Conservation (phyloP, 169 alveolate species). For the Eimeria acervulina region DNA sequence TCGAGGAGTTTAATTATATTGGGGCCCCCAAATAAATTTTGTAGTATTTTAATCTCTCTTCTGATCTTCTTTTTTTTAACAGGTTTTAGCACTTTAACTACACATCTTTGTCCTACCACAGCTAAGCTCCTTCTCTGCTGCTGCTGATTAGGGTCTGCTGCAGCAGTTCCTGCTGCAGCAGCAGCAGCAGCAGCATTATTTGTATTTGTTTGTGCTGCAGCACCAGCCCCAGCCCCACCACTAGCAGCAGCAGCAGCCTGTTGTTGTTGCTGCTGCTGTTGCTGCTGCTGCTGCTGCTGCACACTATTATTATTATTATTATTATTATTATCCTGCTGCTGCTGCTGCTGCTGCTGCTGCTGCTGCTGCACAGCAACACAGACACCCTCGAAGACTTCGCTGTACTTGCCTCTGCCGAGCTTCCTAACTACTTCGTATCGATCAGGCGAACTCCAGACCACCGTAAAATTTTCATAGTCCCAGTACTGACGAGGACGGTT, state of each 20-base stretch:
- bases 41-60: constrained; percentile 98
- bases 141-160: neutral
- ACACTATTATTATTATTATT: too few relatives aligned
- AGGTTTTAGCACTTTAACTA: constrained; percentile 98
- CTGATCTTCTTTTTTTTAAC: constrained; percentile 98
- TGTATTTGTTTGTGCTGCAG: neutral
- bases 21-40: constrained; percentile 97
- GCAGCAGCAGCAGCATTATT: neutral
- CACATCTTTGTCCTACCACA: constrained; percentile 89
- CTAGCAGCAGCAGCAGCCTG: too few relatives aligned
- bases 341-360: too few relatives aligned
- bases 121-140: constrained; percentile 85
- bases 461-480: constrained; percentile 94
- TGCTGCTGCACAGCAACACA: constrained; percentile 62
- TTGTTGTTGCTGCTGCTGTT: too few relatives aligned
- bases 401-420: constrained; percentile 99
- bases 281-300: too few relatives aligned
- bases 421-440: constrained; percentile 97
- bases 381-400: constrained; percentile 98
- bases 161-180: neutral
- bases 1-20: constrained; percentile 96
- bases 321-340: neutral
- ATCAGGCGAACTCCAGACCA: constrained; percentile 95
- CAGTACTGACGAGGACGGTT: constrained; percentile 94
- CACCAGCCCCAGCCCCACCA: neutral